Conservation (phyloP, 257 asterid species). For the Solanum lignicaule region DNA sequence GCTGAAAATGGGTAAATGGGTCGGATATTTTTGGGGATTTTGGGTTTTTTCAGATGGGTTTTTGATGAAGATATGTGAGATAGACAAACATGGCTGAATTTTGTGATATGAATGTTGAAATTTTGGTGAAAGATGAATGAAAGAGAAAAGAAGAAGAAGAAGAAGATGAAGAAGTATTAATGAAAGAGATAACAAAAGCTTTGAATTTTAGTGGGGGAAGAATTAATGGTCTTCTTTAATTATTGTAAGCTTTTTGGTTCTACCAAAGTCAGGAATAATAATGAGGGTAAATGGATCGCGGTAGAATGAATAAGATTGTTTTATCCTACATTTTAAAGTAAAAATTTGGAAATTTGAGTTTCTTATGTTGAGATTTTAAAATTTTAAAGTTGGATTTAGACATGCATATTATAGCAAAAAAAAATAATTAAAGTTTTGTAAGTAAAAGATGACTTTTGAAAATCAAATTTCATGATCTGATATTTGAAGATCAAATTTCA, state of each 20-base stretch:
- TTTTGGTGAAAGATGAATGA: neutral
- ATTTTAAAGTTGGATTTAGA: too few species aligned
- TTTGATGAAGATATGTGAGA: neutral
- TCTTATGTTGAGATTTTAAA: too few species aligned
- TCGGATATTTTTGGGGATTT: neutral
- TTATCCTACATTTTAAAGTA: fast-evolving
- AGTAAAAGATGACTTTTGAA: too few species aligned
- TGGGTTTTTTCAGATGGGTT: neutral
- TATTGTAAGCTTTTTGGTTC: slow-evolving; percentile 2
- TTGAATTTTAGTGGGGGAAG: slow-evolving; percentile 1
- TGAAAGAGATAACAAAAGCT: neutral
- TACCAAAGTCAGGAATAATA: neutral
- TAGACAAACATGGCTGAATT: neutral
- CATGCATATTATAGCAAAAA: too few species aligned
- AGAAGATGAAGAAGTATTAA: neutral
- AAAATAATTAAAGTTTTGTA: too few species aligned
- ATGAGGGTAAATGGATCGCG: neutral
- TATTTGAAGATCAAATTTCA: too few species aligned
- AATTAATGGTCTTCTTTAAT: neutral
- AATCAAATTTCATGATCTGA: too few species aligned
- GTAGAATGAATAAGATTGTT: neutral
- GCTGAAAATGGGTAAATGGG: neutral
- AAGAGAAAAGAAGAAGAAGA: neutral
- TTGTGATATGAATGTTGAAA: neutral
- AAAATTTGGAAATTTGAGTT: neutral